Conservation (phyloP, 2,329 filamentous ascomycete species). For the Fusarium foetens region DNA sequence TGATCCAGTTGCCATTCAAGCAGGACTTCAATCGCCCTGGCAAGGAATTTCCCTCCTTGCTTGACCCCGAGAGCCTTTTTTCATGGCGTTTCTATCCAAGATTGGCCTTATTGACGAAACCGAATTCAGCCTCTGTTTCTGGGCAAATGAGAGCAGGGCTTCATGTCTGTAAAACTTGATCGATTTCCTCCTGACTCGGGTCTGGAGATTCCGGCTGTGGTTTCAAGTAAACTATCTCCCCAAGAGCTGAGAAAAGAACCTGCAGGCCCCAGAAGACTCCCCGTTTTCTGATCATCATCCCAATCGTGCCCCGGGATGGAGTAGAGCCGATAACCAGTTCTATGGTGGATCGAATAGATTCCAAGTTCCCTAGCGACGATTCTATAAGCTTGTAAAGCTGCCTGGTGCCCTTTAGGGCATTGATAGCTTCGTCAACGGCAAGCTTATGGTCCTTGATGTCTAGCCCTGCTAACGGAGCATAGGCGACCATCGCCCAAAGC, state of each 20-base stretch:
- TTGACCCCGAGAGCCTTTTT: not conserved
- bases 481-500: not conserved
- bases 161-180: not conserved
- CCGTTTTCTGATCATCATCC: not conserved
- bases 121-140: not conserved
- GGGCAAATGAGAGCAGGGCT: not conserved
- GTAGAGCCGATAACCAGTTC: not conserved
- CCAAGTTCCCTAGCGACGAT: not conserved
- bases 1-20: not conserved
- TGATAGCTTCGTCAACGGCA: not conserved
- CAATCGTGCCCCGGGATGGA: not conserved
- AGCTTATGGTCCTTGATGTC: not conserved
- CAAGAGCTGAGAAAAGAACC: not conserved
- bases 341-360: not conserved
- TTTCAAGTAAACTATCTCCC: not conserved
- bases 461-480: not conserved
- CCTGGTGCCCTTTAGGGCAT: not conserved
- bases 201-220: not conserved
- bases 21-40: not conserved
- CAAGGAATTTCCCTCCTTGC: not conserved
- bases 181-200: not conserved
- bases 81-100: not conserved
- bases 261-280: not conserved
- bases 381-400: not conserved
- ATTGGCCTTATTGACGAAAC: not conserved